Conservation (phyloP, 2,329 filamentous ascomycete genomes). For the Stagonosporopsis chrysanthemi region DNA sequence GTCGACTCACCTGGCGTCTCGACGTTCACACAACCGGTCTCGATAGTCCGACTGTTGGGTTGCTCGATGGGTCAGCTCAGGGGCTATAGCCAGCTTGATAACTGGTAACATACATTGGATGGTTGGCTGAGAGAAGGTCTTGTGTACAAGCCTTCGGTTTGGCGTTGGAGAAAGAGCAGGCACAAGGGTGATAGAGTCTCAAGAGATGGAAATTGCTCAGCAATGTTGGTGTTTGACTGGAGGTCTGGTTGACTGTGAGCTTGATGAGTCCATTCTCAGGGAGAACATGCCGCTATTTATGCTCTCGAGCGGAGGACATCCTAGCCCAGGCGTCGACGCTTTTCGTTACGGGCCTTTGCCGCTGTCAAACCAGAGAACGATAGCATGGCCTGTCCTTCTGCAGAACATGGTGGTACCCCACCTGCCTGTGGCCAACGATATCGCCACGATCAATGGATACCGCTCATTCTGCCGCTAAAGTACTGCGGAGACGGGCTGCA, state of each 20-base stretch:
- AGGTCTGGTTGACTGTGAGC: conserved; percentile 36
- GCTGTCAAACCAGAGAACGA: conserved; percentile 47
- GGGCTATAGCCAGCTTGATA: conserved; percentile 33
- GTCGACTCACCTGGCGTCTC: conserved; percentile 40
- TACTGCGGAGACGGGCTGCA: conserved; percentile 52
- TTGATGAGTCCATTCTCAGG: conserved; percentile 37
- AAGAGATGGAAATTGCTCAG: conserved; percentile 40
- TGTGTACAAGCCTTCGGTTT: conserved; percentile 18
- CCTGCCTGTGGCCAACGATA: conserved; percentile 53
- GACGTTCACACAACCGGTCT: conserved; percentile 30
- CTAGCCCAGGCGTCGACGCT: conserved; percentile 33
- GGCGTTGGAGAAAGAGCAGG: conserved; percentile 29
- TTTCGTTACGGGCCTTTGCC: conserved; percentile 40
- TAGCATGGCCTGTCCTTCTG: conserved; percentile 48
- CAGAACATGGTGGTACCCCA: conserved; percentile 53
- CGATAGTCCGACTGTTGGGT: conserved; percentile 23
- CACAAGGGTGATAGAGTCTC: conserved; percentile 37
- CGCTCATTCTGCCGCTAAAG: conserved; percentile 54
- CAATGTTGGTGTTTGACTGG: conserved; percentile 39
- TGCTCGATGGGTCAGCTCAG: conserved; percentile 37
- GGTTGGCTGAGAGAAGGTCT: conserved; percentile 42
- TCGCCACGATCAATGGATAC: conserved; percentile 54
- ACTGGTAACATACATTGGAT: conserved; percentile 39
- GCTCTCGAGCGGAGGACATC: conserved; percentile 39
- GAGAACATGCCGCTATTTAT: conserved; percentile 51